Evolutionary conservation across 2,329 filamentous ascomycete genomes (phyloP), one percentile per base, ranked within the genome.

Genomic region (Colletotrichum graminicola): DNA sequence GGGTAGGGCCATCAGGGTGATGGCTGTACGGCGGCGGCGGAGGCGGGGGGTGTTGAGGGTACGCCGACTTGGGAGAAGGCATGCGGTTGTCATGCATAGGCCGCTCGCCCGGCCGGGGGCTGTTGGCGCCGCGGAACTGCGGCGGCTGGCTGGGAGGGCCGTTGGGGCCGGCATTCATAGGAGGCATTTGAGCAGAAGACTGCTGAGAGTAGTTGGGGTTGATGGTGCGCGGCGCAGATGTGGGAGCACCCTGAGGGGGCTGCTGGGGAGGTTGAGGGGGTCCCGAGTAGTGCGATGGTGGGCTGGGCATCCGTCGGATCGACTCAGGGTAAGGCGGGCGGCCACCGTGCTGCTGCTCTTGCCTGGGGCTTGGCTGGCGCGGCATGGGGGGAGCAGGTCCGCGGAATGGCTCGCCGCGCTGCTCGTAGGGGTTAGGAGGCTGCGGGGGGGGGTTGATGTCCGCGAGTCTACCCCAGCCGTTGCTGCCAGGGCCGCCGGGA

Each of bases 11-110:
- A 29, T 94, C 93, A 56, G 89, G 89, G 75, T 94, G 93, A 74
- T 93, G 92, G 75, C 92, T 86, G 78, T 94, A 97, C 0, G 83
- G 80, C 60, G 80, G 76, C 14, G 82, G 78, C 21, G 80, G 77
- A 16, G 80, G 79, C 11, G 86, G 83, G 74, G 92, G 93, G 73
- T 93, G 93, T 77, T 95, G 93, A 6, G 92, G 91, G 77, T 96
- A 97, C 10, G 90, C 91, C 49, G 94, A 92, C 77, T 94, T 95
- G 71, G 95, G 95, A n/a, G 95, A 98, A n/a, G 93, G 90, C 82
- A 95, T 93, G 72, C 93, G 91, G 78, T 92, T 94, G 75, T 97
- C 95, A 75, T 95, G 89, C 74, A 96, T 88, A 1, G 93, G 92
- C 63, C 94, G 90, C 57, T 94, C 91, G 75, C 98, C 95, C 62